phyloP scores from a whole-genome alignment of 768 basidiomycete genomes.

The Mycena vulgaris region DNA sequence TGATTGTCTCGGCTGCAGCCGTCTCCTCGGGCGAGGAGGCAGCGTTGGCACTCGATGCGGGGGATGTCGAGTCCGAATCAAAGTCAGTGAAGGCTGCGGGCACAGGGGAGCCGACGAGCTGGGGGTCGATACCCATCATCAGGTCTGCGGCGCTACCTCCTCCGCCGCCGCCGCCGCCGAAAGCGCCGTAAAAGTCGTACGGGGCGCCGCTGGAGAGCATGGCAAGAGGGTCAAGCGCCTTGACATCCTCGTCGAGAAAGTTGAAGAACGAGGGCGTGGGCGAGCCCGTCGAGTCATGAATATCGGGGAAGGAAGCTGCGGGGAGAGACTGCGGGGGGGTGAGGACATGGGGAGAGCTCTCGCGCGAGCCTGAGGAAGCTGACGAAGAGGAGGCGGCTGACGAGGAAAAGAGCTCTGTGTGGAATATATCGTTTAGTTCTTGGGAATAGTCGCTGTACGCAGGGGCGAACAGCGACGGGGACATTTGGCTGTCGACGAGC shows the following conservation, averaged over 20 bases:
- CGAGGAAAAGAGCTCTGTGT: slow-evolving; percentile 69
- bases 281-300: slow-evolving; percentile 47
- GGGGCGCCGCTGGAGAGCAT: slow-evolving; percentile 44
- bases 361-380: slow-evolving; percentile 56
- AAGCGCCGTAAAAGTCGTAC: slow-evolving; percentile 60
- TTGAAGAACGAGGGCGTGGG: slow-evolving; percentile 56
- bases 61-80: slow-evolving; percentile 38
- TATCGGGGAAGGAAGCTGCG: slow-evolving; percentile 55
- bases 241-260: slow-evolving; percentile 64
- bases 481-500: slow-evolving; percentile 60
- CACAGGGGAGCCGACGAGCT: slow-evolving; percentile 79
- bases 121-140: slow-evolving; percentile 75
- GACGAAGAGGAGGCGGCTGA: slow-evolving; percentile 43
- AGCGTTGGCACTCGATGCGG: not conserved
- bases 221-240: slow-evolving; percentile 48
- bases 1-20: slow-evolving; percentile 56
- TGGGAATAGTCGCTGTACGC: slow-evolving; percentile 42
- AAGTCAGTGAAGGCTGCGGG: slow-evolving; percentile 52
- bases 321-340: slow-evolving; percentile 62
- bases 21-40: slow-evolving; percentile 47
- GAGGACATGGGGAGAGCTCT: slow-evolving; percentile 60
- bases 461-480: slow-evolving; percentile 42
- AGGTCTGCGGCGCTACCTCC: slow-evolving; percentile 42
- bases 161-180: slow-evolving; percentile 44
- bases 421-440: slow-evolving; percentile 75